Percentiles rank a stretch among this genome's conserved stretches.
phyloP scores from a whole-genome alignment of 495 filamentous ascomycete species.

The Trypethelium eluteriae region DNA sequence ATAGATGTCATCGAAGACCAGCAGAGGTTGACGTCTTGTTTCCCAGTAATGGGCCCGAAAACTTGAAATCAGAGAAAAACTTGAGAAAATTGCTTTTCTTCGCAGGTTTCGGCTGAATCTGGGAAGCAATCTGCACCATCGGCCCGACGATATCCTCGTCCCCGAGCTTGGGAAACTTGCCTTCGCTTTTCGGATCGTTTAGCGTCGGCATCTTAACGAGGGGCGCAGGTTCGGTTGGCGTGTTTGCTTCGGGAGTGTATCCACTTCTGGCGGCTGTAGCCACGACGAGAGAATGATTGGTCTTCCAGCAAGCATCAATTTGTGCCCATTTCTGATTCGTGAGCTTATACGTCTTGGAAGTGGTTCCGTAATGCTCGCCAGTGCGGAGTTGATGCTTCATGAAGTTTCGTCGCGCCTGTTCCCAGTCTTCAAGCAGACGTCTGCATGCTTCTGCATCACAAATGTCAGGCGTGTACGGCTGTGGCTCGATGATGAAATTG shows the following conservation, averaged over 20 bases:
- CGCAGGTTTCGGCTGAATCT: constrained; percentile 24
- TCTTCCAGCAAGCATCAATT: constrained; percentile 63
- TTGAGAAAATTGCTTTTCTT: constrained; percentile 33
- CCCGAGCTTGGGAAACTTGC: constrained; percentile 79
- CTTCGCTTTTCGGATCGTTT: constrained; percentile 55
- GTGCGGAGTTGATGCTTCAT: constrained; percentile 76
- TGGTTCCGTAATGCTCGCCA: constrained; percentile 76
- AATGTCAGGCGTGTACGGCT: constrained; percentile 62
- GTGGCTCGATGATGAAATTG: constrained; percentile 81
- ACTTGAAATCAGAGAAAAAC: constrained; percentile 33
- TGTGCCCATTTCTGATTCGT: constrained; percentile 80
- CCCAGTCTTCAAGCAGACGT: constrained; percentile 68
- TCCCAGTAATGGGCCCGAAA: background rate
- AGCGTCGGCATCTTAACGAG: constrained; percentile 55
- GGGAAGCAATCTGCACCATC: constrained; percentile 58
- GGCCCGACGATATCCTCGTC: constrained; percentile 90
- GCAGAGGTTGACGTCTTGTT: background rate
- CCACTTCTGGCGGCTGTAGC: constrained; percentile 39
- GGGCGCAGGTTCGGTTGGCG: constrained; percentile 38
- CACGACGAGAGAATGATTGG: constrained; percentile 52
- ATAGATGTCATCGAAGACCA: background rate
- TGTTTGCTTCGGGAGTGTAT: constrained; percentile 13
- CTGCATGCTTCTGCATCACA: constrained; percentile 55
- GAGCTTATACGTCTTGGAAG: constrained; percentile 71
- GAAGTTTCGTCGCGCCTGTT: constrained; percentile 69